phyloP scores from a whole-genome alignment of 331 rosid species.

The Acacia concinna region DNA sequence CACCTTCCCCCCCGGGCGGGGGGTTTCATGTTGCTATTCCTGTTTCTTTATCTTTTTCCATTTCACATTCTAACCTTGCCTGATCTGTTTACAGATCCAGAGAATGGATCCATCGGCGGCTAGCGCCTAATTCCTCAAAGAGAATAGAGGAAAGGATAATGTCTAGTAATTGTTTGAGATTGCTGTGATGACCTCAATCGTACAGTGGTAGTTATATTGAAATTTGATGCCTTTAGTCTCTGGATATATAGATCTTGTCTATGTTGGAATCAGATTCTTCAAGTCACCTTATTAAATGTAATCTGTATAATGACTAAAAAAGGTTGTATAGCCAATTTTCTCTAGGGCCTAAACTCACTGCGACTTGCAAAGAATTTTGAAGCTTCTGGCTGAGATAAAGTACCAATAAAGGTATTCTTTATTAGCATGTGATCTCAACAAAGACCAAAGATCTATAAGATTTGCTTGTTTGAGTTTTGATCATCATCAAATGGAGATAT shows the following conservation, averaged over 20 bases:
- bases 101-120: constrained; percentile 53
- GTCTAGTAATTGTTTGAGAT: constrained; percentile 30
- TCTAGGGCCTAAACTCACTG: not conserved
- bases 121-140: constrained; percentile 35
- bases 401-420: constrained; percentile 19
- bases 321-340: constrained; percentile 47
- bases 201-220: constrained; percentile 25
- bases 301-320: constrained; percentile 30
- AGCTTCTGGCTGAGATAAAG: constrained; percentile 7
- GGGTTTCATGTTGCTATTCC: not conserved
- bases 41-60: not conserved
- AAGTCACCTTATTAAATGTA: constrained; percentile 28
- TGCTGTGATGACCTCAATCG: constrained; percentile 27
- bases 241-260: constrained; percentile 29
- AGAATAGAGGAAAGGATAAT: constrained; percentile 21
- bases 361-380: not conserved
- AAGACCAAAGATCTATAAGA: not conserved
- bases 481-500: not conserved
- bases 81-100: constrained; percentile 66
- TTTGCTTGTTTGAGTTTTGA: not conserved
- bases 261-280: constrained; percentile 32
- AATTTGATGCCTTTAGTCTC: constrained; percentile 31
- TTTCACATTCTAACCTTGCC: constrained; percentile 25
- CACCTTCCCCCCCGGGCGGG: too few species aligned
- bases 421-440: constrained; percentile 14